These are phyloP conservation scores for Mortierella hygrophila DNA, from an alignment of 192 early-diverging fungal species.

Conservation along the genomic window DNA sequence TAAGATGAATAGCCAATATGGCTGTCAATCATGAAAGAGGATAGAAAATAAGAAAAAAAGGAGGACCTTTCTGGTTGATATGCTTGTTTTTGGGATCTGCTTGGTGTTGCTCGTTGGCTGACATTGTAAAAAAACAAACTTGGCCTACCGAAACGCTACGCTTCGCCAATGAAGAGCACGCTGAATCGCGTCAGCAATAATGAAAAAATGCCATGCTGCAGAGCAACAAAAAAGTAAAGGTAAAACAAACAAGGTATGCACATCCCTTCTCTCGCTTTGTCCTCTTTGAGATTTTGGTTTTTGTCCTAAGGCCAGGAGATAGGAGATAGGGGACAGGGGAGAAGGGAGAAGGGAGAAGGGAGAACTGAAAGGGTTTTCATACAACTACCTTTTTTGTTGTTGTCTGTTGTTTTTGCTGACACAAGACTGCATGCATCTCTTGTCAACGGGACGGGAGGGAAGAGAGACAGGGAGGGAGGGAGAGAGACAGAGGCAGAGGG, in stretches of 20 bases:
- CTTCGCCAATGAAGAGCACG: slow-evolving; percentile 4
- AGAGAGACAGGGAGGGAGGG: not conserved
- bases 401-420: not conserved
- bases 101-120: not conserved
- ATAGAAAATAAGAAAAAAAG: not conserved
- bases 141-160: not conserved
- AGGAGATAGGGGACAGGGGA: too few species aligned
- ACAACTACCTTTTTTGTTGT: not conserved
- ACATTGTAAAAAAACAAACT: not conserved
- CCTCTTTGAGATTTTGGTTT: too few species aligned
- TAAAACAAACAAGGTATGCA: too few species aligned
- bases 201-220: too few species aligned
- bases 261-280: too few species aligned
- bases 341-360: too few species aligned
- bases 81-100: not conserved
- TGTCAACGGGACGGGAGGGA: not conserved
- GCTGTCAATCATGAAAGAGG: not conserved
- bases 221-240: too few species aligned
- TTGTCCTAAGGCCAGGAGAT: too few species aligned
- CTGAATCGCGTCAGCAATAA: not conserved
- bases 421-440: not conserved
- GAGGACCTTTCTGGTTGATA: not conserved
- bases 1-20: too few species aligned
- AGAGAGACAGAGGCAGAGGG: not conserved
- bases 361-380: not conserved